phyloP scores from a whole-genome alignment of 2,329 filamentous ascomycete species.

The Talaromyces sp. region DNA sequence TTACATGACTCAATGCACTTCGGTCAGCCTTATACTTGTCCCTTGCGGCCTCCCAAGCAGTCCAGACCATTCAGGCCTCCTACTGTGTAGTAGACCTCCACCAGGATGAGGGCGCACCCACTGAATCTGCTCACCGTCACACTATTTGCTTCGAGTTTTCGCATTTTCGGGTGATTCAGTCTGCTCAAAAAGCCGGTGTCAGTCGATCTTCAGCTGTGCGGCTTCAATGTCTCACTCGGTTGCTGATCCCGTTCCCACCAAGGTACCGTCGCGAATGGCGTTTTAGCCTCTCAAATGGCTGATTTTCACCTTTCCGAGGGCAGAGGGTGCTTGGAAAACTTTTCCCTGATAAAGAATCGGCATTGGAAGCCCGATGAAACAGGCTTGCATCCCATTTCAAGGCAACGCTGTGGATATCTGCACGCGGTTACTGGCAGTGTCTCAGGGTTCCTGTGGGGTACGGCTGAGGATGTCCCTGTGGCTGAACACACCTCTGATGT shows the following conservation, averaged over 20 bases:
- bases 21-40: too few species aligned
- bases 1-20: too few species aligned
- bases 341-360: neutral
- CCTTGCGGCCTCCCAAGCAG: too few species aligned
- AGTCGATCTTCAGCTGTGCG: conserved; percentile 1
- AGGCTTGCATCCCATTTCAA: neutral
- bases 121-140: too few species aligned
- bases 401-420: neutral
- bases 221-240: conserved; percentile 5
- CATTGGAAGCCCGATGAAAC: neutral
- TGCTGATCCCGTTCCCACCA: conserved; percentile 5
- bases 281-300: neutral
- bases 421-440: conserved; percentile 14
- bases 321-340: neutral
- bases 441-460: conserved; percentile 11
- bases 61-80: too few species aligned
- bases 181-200: neutral
- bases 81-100: too few species aligned
- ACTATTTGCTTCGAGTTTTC: too few species aligned
- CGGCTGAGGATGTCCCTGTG: neutral
- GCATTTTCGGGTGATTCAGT: too few species aligned
- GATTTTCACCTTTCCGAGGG: too few species aligned
- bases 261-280: neutral
- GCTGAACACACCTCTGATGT: conserved; percentile 1
- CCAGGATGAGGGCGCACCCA: too few species aligned